Evolutionary conservation across 345 rosid species (phyloP).

Genomic region (Pistacia vera): DNA sequence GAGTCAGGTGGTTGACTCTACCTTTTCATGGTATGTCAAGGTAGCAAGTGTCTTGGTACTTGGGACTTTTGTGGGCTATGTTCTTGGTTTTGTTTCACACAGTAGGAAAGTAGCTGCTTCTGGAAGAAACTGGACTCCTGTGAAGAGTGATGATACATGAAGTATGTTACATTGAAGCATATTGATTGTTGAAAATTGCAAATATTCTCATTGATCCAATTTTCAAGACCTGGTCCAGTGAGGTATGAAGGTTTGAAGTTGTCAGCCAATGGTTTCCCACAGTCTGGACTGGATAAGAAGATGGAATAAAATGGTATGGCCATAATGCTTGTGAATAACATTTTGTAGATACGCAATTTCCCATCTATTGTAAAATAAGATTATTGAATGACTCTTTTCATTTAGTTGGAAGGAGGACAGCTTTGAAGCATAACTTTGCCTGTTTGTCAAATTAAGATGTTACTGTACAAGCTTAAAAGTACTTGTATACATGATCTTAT

Average conservation of each 20-base stretch:
- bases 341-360: slow-evolving; percentile 11
- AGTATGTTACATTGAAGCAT: neutral
- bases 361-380: neutral
- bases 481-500: neutral
- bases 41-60: slow-evolving; percentile 72
- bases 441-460: neutral
- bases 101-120: slow-evolving; percentile 44
- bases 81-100: slow-evolving; percentile 62
- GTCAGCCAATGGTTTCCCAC: neutral
- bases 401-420: neutral
- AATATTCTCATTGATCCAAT: neutral
- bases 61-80: slow-evolving; percentile 66
- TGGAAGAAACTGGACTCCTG: slow-evolving; percentile 56
- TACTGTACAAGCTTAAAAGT: neutral
- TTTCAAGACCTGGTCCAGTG: neutral
- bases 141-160: slow-evolving; percentile 66
- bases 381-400: neutral
- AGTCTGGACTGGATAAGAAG: neutral
- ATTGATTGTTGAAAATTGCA: neutral
- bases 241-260: neutral
- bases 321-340: neutral
- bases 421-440: neutral
- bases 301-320: neutral
- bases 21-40: slow-evolving; percentile 53
- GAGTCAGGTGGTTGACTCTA: slow-evolving; percentile 27